Evolutionary conservation across 2,329 filamentous ascomycete species (phyloP), one percentile per base, ranked within the genome.

Genomic region (Diaporthe sp.): DNA sequence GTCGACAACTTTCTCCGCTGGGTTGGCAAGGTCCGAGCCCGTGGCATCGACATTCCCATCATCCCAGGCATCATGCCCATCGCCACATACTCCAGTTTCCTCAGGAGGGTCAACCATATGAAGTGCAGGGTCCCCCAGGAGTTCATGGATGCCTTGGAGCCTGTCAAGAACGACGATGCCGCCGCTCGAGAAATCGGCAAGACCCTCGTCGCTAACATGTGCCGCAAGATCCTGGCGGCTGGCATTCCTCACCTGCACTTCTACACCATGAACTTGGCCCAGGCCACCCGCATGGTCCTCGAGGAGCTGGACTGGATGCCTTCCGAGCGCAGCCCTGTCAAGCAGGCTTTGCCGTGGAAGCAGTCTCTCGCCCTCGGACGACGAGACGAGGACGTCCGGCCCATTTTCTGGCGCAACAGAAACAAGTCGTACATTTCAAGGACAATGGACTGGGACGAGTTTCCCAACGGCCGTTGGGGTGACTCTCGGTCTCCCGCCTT

Each of bases 381-480:
- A 65, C 91, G 96, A 80, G 94, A 95, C 65, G 97, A 99, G 86
- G 98, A 98, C 82, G 97, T 99, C 58, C 94, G 97, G 72, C 97
- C 97, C 46, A 98, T 99, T 79, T 99, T 99, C 90, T 99, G 97
- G 97, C 93, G 96, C 80, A 98, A 98, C 86, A 92, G 97, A 75
- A 97, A 98, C 85, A 95, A 97, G 82, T 98, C 96, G 5, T 99
- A 99, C 81, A 93, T 99, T 73, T 92, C 95, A 74, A 95, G 97
- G 73, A 99, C 97, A 0, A 96, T 98, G 83, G 96, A 98, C 80
- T 99, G 97, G 97, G 97, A 99, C 81, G 97, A 99, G 84, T 99
- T 98, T 81, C 97, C 97, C 74, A 99, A 99, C 88, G 97, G 97
- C 62, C 94, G 97, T 84, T 99, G 97, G 97, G 97, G 97, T 85